These are phyloP conservation scores for Botrytis cinerea DNA, from an alignment of 2,329 filamentous ascomycete species.

Conservation along the genomic window DNA sequence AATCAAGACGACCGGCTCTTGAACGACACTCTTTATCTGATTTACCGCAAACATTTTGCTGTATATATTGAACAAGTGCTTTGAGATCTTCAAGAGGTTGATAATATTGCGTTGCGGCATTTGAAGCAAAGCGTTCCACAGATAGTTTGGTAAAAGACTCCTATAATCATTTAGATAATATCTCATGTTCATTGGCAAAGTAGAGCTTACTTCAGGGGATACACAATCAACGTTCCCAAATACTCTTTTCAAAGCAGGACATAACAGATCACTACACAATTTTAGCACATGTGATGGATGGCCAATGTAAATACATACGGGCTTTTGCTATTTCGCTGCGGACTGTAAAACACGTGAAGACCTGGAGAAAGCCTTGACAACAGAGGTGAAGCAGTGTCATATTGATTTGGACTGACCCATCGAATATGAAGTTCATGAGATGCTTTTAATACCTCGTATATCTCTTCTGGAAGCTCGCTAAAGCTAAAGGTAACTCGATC, in stretches of 20 bases:
- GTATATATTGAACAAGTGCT: conserved; percentile 55
- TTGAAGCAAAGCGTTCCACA: conserved; percentile 61
- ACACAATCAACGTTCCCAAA: conserved; percentile 62
- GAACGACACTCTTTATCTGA: conserved; percentile 52
- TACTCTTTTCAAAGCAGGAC: conserved; percentile 56
- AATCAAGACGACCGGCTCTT: conserved; percentile 49
- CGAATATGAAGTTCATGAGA: conserved; percentile 75
- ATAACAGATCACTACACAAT: conserved; percentile 52
- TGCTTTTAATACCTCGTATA: conserved; percentile 62
- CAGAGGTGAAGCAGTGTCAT: conserved; percentile 67
- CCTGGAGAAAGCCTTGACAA: conserved; percentile 75
- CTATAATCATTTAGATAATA: conserved; percentile 38
- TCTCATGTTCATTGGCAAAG: not conserved
- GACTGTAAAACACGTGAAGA: conserved; percentile 70
- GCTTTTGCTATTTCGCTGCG: conserved; percentile 24
- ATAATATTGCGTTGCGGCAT: conserved; percentile 70
- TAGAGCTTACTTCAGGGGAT: conserved; percentile 47
- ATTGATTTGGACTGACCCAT: conserved; percentile 66
- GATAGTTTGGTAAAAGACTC: conserved; percentile 64
- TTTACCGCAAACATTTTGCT: conserved; percentile 53
- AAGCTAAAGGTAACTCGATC: conserved; percentile 74
- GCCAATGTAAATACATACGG: conserved; percentile 23
- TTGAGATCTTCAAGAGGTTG: conserved; percentile 60
- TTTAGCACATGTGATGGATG: conserved; percentile 12
- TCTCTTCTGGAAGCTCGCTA: conserved; percentile 70